These are phyloP conservation scores for Ettlia oleoabundans DNA, from an alignment of 139 green algal species.

Conservation along the genomic window DNA sequence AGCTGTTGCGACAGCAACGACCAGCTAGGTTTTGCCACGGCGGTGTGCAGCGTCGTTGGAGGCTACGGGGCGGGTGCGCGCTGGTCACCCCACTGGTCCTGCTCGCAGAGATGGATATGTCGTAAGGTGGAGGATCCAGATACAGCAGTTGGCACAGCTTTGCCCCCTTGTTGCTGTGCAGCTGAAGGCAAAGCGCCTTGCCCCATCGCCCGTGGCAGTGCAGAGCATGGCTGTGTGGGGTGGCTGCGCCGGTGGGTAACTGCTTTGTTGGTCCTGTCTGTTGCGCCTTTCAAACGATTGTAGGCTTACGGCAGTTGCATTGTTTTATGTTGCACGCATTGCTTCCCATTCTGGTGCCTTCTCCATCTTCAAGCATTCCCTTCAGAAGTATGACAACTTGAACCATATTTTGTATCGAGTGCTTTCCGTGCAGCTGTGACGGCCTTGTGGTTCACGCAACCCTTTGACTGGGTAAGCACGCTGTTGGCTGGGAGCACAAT, in stretches of 20 bases:
- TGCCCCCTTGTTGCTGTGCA: background rate
- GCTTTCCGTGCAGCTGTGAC: conserved; percentile 22
- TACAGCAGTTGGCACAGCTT: no score
- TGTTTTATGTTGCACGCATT: no score
- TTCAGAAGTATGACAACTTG: no score
- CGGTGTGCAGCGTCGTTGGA: no score
- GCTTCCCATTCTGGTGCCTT: no score
- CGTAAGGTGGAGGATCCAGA: no score
- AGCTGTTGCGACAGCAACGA: background rate
- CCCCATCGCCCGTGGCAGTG: background rate
- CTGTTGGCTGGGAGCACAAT: background rate
- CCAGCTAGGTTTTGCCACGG: background rate
- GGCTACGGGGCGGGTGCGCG: no score
- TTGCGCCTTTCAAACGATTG: background rate
- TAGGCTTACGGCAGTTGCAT: no score
- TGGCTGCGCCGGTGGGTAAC: background rate
- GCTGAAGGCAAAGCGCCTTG: conserved; percentile 13
- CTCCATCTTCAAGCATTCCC: no score
- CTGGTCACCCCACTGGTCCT: no score
- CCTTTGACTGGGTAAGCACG: conserved; percentile 37
- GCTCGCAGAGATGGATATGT: no score
- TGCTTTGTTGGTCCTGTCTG: background rate
- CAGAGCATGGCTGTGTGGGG: conserved; percentile 36
- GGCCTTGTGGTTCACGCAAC: conserved; percentile 37
- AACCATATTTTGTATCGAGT: no score